Evolutionary conservation across 306 rosid species (phyloP), one percentile per base, ranked within the genome.

Genomic region (Cyamopsis tetragonoloba): DNA sequence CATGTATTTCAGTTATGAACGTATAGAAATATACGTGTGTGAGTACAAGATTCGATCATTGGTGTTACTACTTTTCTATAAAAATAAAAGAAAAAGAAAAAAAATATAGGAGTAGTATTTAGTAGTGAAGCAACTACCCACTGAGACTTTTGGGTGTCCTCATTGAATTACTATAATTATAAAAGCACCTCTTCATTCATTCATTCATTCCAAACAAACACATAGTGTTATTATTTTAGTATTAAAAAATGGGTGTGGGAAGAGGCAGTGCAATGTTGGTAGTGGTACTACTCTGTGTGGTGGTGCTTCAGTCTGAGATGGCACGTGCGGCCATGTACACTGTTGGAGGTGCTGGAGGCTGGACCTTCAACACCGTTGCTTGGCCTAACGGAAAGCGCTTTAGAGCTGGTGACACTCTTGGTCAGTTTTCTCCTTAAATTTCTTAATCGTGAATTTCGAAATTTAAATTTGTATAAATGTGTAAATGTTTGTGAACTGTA

Each of bases 381-480:
- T 86, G 96, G 96, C 88, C 91, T 0, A 58, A 15, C 0, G 88
- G 87, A 35, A 88, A 86, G 74, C 72, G 37, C 20, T 88, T 91
- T 6, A 67, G 70, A 2, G 92, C 96, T 3, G 98, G 98, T 17
- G 98, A 91, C 79, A 81, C 72, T 3, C 87, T 91, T 12, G 93
- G 97, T 88, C 14, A 48, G 78, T 62, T 38, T 42, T 7, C 18
- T 38, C 32, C 26, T 5, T 24, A 24, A 41, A 4, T 62, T 62
- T 24, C 1, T 31, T 15, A 17, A 56, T 13, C 8, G 38, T 20
- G 0, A 3, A 60, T 6, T 49, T 23, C 1, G 3, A 38, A 9
- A n/a, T 27, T 54, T 6, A 56, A 3, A 3, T 56, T 32, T 4
- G 24, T 39, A 6, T n/a, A 13, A 0, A n/a, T 41, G 5, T 63